These are phyloP conservation scores for Xanthoconium separans DNA, from an alignment of 1,284 basidiomycete genomes.

Conservation along the genomic window DNA sequence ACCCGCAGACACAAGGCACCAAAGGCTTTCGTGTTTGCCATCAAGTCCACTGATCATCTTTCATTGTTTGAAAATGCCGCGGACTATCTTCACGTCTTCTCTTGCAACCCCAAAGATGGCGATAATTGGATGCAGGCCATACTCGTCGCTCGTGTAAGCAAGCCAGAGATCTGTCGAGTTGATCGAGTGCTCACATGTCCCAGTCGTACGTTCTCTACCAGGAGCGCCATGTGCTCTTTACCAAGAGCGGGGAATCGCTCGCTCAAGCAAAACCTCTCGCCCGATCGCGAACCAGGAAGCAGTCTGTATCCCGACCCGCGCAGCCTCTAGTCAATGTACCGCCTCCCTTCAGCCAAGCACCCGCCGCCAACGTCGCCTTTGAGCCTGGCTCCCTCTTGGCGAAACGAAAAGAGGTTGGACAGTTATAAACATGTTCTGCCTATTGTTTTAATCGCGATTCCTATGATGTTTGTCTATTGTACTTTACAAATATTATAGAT, in stretches of 20 bases:
- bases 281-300: constrained; percentile 33
- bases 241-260: constrained; percentile 38
- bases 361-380: constrained; percentile 42
- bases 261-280: constrained; percentile 30
- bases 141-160: constrained; percentile 71
- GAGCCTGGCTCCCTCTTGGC: constrained; percentile 69
- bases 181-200: constrained; percentile 11
- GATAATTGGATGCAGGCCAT: constrained; percentile 70
- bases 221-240: constrained; percentile 67
- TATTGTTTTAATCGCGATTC: constrained; percentile 2
- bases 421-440: constrained; percentile 13
- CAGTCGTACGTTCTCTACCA: constrained; percentile 80
- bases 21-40: constrained; percentile 76
- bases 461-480: constrained; percentile 19
- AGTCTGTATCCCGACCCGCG: constrained; percentile 31
- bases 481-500: constrained; percentile 23
- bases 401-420: constrained; percentile 39
- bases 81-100: constrained; percentile 84
- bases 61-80: constrained; percentile 80
- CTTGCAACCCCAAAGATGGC: constrained; percentile 69
- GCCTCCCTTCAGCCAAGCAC: constrained; percentile 36
- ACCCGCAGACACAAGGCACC: constrained; percentile 73
- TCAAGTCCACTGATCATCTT: constrained; percentile 85
- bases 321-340: constrained; percentile 35
- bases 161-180: neutral